A percentile compares a stretch with the other conserved stretches of the same genome.
phyloP scores from a whole-genome alignment of 2,329 filamentous ascomycete species.

The Colletotrichum sp. region DNA sequence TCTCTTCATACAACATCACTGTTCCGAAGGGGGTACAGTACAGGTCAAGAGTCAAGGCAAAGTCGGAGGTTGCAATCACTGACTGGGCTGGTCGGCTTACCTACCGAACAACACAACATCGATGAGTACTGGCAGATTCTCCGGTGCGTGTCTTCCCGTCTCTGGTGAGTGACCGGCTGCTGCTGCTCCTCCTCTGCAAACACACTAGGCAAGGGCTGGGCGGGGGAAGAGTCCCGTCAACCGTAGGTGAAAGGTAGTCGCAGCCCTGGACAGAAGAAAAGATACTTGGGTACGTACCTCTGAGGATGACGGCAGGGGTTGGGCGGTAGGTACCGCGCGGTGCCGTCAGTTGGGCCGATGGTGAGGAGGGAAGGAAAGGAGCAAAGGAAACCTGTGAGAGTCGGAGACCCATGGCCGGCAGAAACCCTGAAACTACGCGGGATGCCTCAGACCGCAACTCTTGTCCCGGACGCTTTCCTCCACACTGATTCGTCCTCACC shows the following conservation, averaged over 20 bases:
- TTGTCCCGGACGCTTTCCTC: constrained; percentile 6
- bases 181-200: background rate
- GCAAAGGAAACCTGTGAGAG: background rate
- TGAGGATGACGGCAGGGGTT: background rate
- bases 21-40: background rate
- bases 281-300: background rate
- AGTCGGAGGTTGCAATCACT: background rate
- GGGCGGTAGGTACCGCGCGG: background rate
- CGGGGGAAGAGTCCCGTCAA: constrained; percentile 7
- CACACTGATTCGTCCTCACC: background rate
- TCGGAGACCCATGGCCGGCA: background rate
- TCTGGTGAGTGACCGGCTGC: background rate
- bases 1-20: background rate
- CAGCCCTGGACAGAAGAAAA: background rate
- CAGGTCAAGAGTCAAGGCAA: background rate
- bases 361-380: background rate
- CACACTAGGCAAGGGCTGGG: background rate
- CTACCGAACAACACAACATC: background rate
- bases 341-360: background rate
- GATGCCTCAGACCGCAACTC: constrained; percentile 23
- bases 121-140: background rate
- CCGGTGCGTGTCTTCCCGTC: background rate
- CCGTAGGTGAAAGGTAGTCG: background rate
- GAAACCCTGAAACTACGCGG: constrained; percentile 7
- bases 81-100: background rate